Base-by-base conservation (phyloP, 179 eudicot genomes). In the Silene noctiflora region DNA sequence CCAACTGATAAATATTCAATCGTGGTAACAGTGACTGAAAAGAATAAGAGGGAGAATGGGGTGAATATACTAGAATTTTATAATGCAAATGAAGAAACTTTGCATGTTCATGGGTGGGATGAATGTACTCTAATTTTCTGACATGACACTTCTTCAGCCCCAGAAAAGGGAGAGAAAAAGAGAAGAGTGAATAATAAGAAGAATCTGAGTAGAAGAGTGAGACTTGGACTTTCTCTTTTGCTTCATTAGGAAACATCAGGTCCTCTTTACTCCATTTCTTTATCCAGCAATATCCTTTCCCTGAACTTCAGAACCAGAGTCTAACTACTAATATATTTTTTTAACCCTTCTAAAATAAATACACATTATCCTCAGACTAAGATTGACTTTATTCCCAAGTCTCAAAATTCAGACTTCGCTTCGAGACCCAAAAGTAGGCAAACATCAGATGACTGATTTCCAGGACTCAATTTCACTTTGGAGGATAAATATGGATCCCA, bases 111-210 rank as follows among this genome's bases (percentile, higher is more conserved):
- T 33, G 39, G 39, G 39, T 48, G 5, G 10, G 44, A 64, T 51
- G n/a, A 51, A 42, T 33, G 44, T 33, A 72, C 12, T 58, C 12
- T 58, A 64, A 71, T 69, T 12, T 20, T 70, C 72, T 70, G 73
- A 72, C 6, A 75, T 55, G 53, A 56, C 58, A 39, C 61, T 53
- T 22, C 51, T 25, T 60, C 72, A 55, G n/a, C 61, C 21, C 65
- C 27, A 25, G 27, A 56, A 75, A 35, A 60, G 63, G 53, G 17
- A 59, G 69, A 71, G 42, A 76, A 66, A 76, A 66, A 58, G 74
- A 12, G 64, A 59, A 3, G 64, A 42, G 73, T 81, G 77, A 42
- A 44, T 44, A 46, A 64, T 46, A 73, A 66, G 66, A 16, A 48
- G 73, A 59, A 76, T 64, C 53, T 44, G 55, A 29, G 48, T 8